Evolutionary conservation across 2,329 filamentous ascomycete species (phyloP).

Genomic region (Fonsecaea nubica): DNA sequence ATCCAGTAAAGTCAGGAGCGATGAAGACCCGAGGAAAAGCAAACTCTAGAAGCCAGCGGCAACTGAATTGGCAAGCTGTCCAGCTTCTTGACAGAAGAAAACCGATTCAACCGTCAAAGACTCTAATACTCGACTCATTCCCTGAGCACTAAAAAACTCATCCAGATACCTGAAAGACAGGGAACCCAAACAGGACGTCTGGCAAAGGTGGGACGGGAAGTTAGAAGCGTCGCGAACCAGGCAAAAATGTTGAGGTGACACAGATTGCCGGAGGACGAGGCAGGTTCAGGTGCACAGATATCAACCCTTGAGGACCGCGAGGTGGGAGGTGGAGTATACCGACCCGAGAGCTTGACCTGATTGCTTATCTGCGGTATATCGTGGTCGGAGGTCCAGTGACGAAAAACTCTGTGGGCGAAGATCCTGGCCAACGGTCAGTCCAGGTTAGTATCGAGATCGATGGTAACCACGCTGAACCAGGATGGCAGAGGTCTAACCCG

Average conservation of each 20-base stretch:
- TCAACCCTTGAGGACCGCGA: slow-evolving; percentile 10
- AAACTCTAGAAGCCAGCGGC: slow-evolving; percentile 2
- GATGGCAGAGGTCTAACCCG: background rate
- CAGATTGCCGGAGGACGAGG: slow-evolving; percentile 15
- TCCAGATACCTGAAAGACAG: background rate
- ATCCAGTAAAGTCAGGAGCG: slow-evolving; percentile 26
- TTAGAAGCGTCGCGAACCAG: slow-evolving; percentile 5
- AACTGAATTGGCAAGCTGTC: background rate
- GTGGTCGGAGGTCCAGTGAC: background rate
- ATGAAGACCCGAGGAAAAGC: background rate
- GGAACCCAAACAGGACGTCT: slow-evolving; percentile 5
- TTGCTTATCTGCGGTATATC: background rate
- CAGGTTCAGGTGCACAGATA: slow-evolving; percentile 7
- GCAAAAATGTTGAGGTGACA: slow-evolving; percentile 21
- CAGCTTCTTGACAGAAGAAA: background rate
- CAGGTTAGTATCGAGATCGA: background rate
- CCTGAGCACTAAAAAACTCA: slow-evolving; percentile 4
- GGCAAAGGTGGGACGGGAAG: slow-evolving; percentile 1
- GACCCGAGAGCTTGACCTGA: background rate
- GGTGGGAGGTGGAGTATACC: background rate
- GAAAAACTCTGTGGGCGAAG: background rate
- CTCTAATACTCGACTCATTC: slow-evolving; percentile 1
- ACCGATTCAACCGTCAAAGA: background rate
- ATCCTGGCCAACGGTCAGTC: background rate
- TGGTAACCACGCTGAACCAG: background rate